phyloP scores from a whole-genome alignment of 345 rosid genomes.

The Murraya paniculata region DNA sequence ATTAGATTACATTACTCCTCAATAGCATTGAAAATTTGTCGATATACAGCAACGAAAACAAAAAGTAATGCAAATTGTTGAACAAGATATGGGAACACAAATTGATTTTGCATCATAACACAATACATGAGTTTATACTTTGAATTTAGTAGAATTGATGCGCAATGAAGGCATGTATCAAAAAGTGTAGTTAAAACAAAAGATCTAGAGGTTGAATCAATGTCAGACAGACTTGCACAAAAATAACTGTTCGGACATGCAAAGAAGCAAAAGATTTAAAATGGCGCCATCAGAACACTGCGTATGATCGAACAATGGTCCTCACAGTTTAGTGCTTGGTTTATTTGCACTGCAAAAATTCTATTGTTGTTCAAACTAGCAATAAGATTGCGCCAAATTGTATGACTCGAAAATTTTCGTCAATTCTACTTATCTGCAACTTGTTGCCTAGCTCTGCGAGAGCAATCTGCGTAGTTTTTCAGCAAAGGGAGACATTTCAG shows the following conservation, averaged over 20 bases:
- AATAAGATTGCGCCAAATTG: slow-evolving; percentile 1
- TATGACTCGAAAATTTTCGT: background rate
- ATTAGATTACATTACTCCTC: background rate
- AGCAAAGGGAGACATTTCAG: slow-evolving; percentile 64
- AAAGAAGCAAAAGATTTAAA: slow-evolving; percentile 2
- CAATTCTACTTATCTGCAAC: slow-evolving; percentile 26
- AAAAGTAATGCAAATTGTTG: background rate
- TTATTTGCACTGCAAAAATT: slow-evolving; percentile 12
- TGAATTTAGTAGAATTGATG: background rate
- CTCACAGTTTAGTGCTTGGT: slow-evolving; percentile 3
- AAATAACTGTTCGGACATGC: background rate
- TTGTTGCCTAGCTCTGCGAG: slow-evolving; percentile 63
- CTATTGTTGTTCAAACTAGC: background rate
- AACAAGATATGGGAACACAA: background rate
- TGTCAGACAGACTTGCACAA: slow-evolving; percentile 1
- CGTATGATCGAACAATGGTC: background rate
- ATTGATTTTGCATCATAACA: background rate
- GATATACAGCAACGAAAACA: background rate
- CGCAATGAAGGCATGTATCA: background rate
- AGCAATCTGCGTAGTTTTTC: slow-evolving; percentile 65
- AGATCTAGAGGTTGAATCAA: background rate
- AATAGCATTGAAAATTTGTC: background rate
- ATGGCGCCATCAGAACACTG: slow-evolving; percentile 4
- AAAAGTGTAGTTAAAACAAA: background rate
- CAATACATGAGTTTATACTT: background rate